A percentile compares a stretch with the other conserved stretches of the same genome.
Evolutionary conservation across 768 basidiomycete genomes (phyloP).

Genomic region (Russula ochroleuca): DNA sequence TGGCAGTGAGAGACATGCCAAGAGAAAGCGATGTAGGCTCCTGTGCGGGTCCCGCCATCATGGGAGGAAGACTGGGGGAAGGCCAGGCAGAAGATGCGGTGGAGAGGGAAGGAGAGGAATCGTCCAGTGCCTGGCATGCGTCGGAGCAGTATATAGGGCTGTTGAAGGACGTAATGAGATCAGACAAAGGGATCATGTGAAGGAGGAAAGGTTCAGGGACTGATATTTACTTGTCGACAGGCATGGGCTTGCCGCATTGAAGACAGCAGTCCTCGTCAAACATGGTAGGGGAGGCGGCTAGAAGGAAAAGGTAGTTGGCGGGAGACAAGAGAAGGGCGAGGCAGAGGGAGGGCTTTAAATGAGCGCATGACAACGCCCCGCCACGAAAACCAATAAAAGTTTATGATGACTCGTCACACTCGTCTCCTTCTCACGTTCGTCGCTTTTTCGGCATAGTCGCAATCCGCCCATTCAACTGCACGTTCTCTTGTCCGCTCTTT

Average conservation of each 20-base stretch:
- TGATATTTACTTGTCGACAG: constrained; percentile 23
- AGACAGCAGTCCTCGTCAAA: constrained; percentile 33
- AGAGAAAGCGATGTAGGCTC: constrained; percentile 23
- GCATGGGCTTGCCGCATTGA: constrained; percentile 30
- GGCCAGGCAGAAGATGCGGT: constrained; percentile 28
- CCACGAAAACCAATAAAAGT: neutral
- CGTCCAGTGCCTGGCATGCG: constrained; percentile 29
- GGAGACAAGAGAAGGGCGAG: neutral
- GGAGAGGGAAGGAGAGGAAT: constrained; percentile 29
- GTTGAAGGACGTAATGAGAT: constrained; percentile 25
- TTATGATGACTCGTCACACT: constrained; percentile 18
- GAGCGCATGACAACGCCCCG: constrained; percentile 20
- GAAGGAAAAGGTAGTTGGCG: neutral
- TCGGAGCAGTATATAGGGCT: constrained; percentile 30
- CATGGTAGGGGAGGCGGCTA: constrained; percentile 19
- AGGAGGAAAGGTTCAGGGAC: constrained; percentile 14
- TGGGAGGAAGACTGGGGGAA: constrained; percentile 27
- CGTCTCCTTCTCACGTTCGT: constrained; percentile 2
- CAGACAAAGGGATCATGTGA: constrained; percentile 22
- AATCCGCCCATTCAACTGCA: neutral
- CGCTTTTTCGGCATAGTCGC: neutral
- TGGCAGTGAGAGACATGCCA: constrained; percentile 20
- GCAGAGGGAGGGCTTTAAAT: constrained; percentile 10
- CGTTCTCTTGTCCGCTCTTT: neutral
- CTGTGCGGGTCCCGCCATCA: neutral